These are phyloP conservation scores for Botryotinia convoluta DNA, from an alignment of 2,329 filamentous ascomycete genomes.

Conservation along the genomic window DNA sequence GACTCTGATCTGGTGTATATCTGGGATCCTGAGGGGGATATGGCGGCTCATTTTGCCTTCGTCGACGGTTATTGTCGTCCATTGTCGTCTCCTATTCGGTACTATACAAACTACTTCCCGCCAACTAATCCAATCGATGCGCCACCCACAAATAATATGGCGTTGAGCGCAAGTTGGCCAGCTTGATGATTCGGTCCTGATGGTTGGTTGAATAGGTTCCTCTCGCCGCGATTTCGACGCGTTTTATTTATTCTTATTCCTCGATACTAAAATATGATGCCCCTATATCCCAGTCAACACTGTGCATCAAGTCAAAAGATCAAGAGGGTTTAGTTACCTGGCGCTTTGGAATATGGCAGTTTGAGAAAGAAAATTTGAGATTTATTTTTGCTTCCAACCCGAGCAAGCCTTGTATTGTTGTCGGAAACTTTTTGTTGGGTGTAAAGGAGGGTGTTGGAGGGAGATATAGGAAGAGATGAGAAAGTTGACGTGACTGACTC, in stretches of 20 bases:
- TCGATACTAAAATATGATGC: not conserved
- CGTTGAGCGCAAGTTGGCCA: conserved; percentile 61
- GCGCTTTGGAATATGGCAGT: not conserved
- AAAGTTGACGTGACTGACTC: not conserved
- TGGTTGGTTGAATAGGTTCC: not conserved
- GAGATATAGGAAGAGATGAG: conserved; percentile 9
- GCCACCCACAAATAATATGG: conserved; percentile 63
- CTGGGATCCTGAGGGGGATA: conserved; percentile 58
- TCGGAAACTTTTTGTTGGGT: not conserved
- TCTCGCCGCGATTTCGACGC: conserved; percentile 8
- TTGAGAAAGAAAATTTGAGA: conserved; percentile 9
- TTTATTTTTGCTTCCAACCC: conserved; percentile 3
- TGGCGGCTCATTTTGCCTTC: conserved; percentile 72
- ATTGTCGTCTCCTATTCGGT: conserved; percentile 56
- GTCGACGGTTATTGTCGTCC: conserved; percentile 72
- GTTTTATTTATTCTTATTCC: conserved; percentile 6
- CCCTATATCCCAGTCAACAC: conserved; percentile 7
- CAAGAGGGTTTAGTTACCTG: conserved; percentile 1
- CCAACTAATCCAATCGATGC: conserved; percentile 60
- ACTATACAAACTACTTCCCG: conserved; percentile 52
- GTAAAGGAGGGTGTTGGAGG: not conserved
- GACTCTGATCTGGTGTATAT: conserved; percentile 43
- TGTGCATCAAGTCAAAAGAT: not conserved
- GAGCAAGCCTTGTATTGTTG: not conserved
- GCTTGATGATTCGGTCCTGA: conserved; percentile 48